A percentile compares a stretch with the other conserved stretches of the same genome.
phyloP scores from a whole-genome alignment of 2,329 filamentous ascomycete genomes.

The Stenocarpella maydis region DNA sequence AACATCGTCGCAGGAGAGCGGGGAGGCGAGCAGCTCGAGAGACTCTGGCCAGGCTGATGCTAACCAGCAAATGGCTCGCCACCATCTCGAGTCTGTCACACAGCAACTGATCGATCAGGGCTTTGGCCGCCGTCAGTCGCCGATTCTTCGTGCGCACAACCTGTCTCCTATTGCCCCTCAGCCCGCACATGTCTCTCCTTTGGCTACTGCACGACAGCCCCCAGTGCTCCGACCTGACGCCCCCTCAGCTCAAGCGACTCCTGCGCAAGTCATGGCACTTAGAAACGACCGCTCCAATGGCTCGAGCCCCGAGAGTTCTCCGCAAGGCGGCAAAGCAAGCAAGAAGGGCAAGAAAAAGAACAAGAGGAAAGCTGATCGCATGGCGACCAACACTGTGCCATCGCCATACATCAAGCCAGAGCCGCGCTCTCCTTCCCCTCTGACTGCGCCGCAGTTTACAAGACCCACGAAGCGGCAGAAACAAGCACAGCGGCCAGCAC shows the following conservation, averaged over 20 bases:
- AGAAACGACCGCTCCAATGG: conserved; percentile 56
- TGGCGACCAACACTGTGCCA: conserved; percentile 55
- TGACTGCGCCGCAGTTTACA: conserved; percentile 59
- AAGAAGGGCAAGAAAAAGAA: conserved; percentile 61
- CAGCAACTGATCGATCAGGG: conserved; percentile 49
- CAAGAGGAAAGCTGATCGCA: conserved; percentile 59
- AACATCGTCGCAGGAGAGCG: conserved; percentile 50
- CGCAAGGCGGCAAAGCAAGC: conserved; percentile 59
- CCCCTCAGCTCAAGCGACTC: conserved; percentile 47
- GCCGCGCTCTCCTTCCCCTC: conserved; percentile 69
- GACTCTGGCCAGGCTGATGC: conserved; percentile 50
- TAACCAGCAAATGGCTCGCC: conserved; percentile 40
- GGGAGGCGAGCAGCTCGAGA: conserved; percentile 52
- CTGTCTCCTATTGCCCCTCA: conserved; percentile 78
- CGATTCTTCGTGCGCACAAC: conserved; percentile 77
- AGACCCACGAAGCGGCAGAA: conserved; percentile 66
- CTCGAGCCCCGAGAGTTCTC: conserved; percentile 69
- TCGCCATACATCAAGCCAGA: conserved; percentile 70
- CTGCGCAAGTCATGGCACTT: conserved; percentile 66
- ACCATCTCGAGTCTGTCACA: conserved; percentile 43
- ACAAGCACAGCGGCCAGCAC: conserved; percentile 52
- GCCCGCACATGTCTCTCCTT: conserved; percentile 72
- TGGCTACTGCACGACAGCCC: conserved; percentile 56
- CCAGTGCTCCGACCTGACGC: conserved; percentile 44
- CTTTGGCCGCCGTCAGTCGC: conserved; percentile 59